Base-by-base conservation (phyloP, 2,329 filamentous ascomycete species). In the Cercospora brassicicola region DNA sequence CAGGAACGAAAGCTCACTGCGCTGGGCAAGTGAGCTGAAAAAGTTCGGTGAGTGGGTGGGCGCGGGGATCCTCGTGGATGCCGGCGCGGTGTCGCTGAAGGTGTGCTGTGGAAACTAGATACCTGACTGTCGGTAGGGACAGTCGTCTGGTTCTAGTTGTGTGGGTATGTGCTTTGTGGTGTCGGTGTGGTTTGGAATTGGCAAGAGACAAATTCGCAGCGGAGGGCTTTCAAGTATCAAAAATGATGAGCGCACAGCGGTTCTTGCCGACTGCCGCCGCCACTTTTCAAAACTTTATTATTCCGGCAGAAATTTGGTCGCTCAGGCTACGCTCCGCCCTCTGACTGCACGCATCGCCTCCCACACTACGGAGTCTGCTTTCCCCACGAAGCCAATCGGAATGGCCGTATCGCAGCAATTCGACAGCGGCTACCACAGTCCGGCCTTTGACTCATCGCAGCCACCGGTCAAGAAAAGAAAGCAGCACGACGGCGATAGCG, bases 11-110 rank as follows among this genome's bases (percentile, higher is more conserved):
- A 67, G 74, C 76, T 75, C 90, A 88, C 91, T 92, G 91, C 90
- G 82, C 85, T 84, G 89, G 87, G 89, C 91, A 88, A 64, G 86
- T 83, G 88, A 93, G 87, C 90, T 88, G 75, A 72, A 74, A 74
- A 76, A 75, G 77, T 74, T 59, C 75, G 72, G 75, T 79, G 76
- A 77, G 78, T 74, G 79, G 74, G 74, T 71, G 76, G 39, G 71
- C 76, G 79, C 74, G 79, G 79, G 73, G 78, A 77, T 79, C 77
- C 78, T 80, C 67, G 78, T 77, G 71, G 75, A 74, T 59, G 65
- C 73, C 80, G 77, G 79, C 79, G 80, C 79, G 78, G 76, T 72
- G 70, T 69, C 68, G 59, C 72, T 72, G 71, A 70, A 65, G 72
- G 73, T 75, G 73, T 76, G 70, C 60, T 72, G 73, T 67, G 68